These are phyloP conservation scores for Talaromyces sp. DNA, from an alignment of 2,329 filamentous ascomycete species.

Conservation along the genomic window DNA sequence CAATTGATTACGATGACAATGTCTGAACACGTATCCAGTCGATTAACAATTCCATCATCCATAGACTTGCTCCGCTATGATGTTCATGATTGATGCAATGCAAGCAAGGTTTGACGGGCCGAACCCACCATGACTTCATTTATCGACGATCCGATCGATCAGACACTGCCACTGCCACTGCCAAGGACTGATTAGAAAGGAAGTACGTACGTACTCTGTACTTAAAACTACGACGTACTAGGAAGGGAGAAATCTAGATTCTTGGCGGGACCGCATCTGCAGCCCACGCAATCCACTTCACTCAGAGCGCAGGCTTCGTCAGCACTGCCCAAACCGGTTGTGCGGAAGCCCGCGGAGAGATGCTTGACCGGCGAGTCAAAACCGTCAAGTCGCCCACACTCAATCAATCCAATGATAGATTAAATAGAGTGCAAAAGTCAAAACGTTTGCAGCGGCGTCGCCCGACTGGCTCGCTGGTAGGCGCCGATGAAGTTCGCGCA, in stretches of 20 bases:
- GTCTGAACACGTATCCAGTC: no score
- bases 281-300: neutral
- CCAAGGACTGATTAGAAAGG: no score
- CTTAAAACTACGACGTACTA: no score
- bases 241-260: neutral
- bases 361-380: neutral
- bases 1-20: no score
- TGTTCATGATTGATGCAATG: no score
- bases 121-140: neutral
- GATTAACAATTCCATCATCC: no score
- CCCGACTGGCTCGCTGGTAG: neutral
- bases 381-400: no score
- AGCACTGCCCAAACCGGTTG: neutral
- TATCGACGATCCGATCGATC: neutral
- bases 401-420: neutral
- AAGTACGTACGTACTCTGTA: no score
- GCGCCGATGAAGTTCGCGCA: neutral
- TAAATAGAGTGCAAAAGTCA: neutral
- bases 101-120: neutral
- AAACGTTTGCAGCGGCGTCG: neutral
- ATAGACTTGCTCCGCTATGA: no score
- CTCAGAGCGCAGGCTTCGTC: neutral
- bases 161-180: neutral
- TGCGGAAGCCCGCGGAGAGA: neutral
- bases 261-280: neutral